Percentiles rank a stretch among this genome's conserved stretches.
Evolutionary conservation across 306 rosid species (phyloP).

Genomic region (Datisca glomerata): DNA sequence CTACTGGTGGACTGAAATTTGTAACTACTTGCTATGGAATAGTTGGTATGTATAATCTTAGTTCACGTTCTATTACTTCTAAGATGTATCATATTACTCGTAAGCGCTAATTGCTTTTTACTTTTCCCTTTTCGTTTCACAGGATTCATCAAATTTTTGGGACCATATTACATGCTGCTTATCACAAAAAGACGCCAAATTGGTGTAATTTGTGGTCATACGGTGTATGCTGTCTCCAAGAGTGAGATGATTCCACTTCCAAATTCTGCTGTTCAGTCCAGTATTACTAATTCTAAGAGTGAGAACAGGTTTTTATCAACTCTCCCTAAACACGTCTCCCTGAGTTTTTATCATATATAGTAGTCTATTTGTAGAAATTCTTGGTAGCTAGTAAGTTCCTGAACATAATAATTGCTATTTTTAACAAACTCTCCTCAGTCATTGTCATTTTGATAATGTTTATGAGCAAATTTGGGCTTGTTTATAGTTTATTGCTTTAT

Average conservation of each 20-base stretch:
- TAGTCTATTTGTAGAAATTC: too few species aligned
- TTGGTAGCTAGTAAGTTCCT: too few species aligned
- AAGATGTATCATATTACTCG: neutral
- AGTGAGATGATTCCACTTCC: conserved; percentile 73
- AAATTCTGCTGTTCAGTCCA: conserved; percentile 43
- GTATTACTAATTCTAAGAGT: conserved; percentile 47
- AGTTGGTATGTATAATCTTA: conserved; percentile 46
- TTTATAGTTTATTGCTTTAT: too few species aligned
- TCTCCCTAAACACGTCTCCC: too few species aligned
- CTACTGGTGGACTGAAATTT: conserved; percentile 88
- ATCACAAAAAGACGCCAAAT: conserved; percentile 77
- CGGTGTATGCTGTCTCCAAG: conserved; percentile 66
- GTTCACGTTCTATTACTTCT: neutral
- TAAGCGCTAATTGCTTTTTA: too few species aligned
- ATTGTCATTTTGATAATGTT: too few species aligned
- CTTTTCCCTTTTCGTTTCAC: conserved; percentile 16
- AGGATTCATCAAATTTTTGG: conserved; percentile 91
- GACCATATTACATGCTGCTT: conserved; percentile 92
- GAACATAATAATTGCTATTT: too few species aligned
- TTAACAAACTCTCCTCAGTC: too few species aligned
- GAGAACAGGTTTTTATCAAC: conserved; percentile 91
- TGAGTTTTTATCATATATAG: too few species aligned
- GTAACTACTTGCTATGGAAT: conserved; percentile 83
- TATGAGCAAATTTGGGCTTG: too few species aligned
- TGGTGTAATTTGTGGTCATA: conserved; percentile 72